A percentile compares a stretch with the other conserved stretches of the same genome.
Conservation (phyloP, 106 monocot species). For the Gastrodia elata region DNA sequence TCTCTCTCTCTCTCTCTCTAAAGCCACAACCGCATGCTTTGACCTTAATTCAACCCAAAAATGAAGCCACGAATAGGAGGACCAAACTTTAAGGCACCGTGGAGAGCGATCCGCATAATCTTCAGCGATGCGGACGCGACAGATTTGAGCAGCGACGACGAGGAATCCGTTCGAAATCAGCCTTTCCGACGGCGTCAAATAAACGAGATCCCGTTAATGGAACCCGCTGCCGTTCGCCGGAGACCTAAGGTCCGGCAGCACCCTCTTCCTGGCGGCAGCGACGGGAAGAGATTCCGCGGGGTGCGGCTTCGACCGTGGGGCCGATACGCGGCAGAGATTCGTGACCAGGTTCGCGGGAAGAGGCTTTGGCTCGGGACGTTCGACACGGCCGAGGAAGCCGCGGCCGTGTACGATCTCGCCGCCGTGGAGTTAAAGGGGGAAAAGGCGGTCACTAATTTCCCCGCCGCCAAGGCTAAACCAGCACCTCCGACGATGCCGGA, state of each 20-base stretch:
- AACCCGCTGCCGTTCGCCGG: background rate
- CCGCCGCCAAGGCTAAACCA: background rate
- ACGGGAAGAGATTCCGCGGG: background rate
- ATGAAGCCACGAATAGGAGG: background rate
- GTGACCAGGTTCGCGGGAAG: background rate
- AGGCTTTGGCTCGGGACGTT: constrained; percentile 18
- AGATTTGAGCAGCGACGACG: background rate
- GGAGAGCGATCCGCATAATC: background rate
- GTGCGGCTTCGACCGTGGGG: constrained; percentile 15
- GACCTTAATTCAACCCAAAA: background rate
- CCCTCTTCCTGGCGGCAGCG: background rate
- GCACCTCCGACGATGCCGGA: background rate
- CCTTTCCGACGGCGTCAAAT: background rate
- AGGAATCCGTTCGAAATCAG: background rate
- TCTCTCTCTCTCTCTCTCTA: too few relatives aligned
- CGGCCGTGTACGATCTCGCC: constrained; percentile 11
- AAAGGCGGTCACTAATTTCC: constrained; percentile 10
- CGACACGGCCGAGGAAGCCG: constrained; percentile 14
- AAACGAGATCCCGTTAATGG: background rate
- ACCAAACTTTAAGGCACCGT: too few relatives aligned
- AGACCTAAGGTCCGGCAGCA: background rate
- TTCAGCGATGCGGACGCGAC: background rate
- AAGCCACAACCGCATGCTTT: too few relatives aligned
- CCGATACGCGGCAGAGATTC: constrained; percentile 7
- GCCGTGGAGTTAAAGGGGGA: constrained; percentile 2